Percentiles rank a stretch among this genome's conserved stretches.
Evolutionary conservation across 2,329 filamentous ascomycete genomes (phyloP).

Genomic region (Fusarium hostae): DNA sequence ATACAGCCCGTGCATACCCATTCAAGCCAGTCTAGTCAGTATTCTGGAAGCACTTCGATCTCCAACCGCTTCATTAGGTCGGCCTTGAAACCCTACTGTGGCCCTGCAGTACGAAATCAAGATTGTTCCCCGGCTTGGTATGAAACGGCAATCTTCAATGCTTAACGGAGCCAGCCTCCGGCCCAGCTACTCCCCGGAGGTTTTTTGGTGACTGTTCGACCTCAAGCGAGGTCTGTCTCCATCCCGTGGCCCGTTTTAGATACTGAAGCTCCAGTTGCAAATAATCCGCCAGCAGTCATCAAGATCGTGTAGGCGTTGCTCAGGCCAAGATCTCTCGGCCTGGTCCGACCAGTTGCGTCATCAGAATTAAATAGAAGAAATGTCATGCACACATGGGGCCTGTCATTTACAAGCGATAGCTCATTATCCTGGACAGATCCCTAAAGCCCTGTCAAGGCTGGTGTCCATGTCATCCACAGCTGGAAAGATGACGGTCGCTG

Average conservation of each 20-base stretch:
- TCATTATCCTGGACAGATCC: slow-evolving; percentile 10
- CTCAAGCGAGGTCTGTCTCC: background rate
- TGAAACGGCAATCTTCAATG: slow-evolving; percentile 7
- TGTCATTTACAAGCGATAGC: slow-evolving; percentile 11
- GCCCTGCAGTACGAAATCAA: slow-evolving; percentile 7
- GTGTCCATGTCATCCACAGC: slow-evolving; percentile 1
- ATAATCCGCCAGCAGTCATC: background rate
- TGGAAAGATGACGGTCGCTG: background rate
- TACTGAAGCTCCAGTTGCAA: background rate
- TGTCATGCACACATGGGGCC: background rate
- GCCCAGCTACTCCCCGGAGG: background rate
- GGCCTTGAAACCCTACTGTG: slow-evolving; percentile 20
- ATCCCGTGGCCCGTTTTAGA: background rate
- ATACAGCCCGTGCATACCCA: background rate
- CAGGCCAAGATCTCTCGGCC: slow-evolving; percentile 1
- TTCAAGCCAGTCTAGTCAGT: background rate
- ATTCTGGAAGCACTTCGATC: slow-evolving; percentile 23
- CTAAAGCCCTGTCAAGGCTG: slow-evolving; percentile 5
- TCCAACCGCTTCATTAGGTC: background rate
- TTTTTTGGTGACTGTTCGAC: background rate
- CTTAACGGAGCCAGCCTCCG: background rate
- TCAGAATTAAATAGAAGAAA: background rate
- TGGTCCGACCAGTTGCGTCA: slow-evolving; percentile 13
- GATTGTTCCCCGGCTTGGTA: background rate
- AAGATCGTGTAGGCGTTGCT: background rate